Evolutionary conservation across 345 rosid species (phyloP), one percentile per base, ranked within the genome.

Genomic region (Eucalyptus curtisii): DNA sequence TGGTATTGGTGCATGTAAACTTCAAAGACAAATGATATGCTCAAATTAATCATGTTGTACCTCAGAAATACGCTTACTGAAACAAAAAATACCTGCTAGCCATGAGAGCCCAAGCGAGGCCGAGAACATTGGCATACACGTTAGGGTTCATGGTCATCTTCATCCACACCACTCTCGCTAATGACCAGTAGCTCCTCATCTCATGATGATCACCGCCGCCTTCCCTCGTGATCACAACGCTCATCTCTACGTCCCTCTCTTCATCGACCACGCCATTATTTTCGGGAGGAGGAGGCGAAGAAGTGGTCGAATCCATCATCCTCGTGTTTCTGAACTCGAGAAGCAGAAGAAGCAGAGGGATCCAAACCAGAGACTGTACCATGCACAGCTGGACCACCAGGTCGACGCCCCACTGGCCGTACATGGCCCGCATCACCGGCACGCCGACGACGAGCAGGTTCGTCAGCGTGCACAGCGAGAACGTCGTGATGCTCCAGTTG

Each of bases 361-460:
- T 92, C 99, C 99, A 97, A 12, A 97, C 87, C 2, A 97, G 92
- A 19, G 96, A 95, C 76, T 97, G 99, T 76, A 96, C 55, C 4
- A 96, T 98, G 2, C 97, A 95, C 14, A 94, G 89, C 40, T 97
- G 99, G 81, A 96, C 97, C 17, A 96, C 98, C 27, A 97, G 95
- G 88, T 95, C 97, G 16, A 95, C 98, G 4, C 92, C 99, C 40
- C 87, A 57, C 19, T 87, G 90, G 5, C 99, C 99, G 87, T 97
- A 97, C 99, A 96, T 97, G 49, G 98, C 95, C 87, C 88, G 91
- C 81, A 95, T 88, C 86, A 96, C 55, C 3, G 99, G 99, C 48
- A 96, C 97, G 3, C 99, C 99, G 0, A 97, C 95, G 2, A 97
- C 97, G 8, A 97, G 92, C 59, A 96, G 71, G 89, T 97, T 97